phyloP scores from a whole-genome alignment of 805 yeast species.

The Ascoidea rubescens region DNA sequence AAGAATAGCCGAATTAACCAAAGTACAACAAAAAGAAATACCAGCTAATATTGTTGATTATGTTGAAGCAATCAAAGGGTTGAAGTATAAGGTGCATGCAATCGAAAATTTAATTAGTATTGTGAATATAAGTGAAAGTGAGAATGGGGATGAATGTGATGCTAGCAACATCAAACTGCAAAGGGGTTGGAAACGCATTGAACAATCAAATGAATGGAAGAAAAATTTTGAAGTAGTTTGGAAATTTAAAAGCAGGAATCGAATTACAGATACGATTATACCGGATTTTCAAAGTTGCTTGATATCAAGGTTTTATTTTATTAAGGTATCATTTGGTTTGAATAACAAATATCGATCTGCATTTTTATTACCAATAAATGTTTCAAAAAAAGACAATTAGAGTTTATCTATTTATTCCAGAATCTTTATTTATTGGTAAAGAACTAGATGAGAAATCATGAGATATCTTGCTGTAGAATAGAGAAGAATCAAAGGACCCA shows the following conservation, averaged over 20 bases:
- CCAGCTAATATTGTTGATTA: not conserved
- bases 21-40: not conserved
- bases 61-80: not conserved
- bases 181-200: not conserved
- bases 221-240: not conserved
- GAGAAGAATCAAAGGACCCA: too few relatives aligned
- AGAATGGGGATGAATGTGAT: not conserved
- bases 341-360: too few relatives aligned
- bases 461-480: too few relatives aligned
- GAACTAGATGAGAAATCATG: too few relatives aligned
- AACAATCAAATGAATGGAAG: not conserved
- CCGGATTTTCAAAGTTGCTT: not conserved
- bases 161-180: too few relatives aligned
- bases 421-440: too few relatives aligned
- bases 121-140: not conserved
- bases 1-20: not conserved
- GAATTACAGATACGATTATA: not conserved
- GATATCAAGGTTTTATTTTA: not conserved
- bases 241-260: not conserved
- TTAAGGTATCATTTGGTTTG: not conserved
- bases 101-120: not conserved
- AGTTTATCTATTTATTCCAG: too few relatives aligned
- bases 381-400: too few relatives aligned
- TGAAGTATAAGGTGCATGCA: not conserved
- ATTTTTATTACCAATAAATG: too few relatives aligned